These are phyloP conservation scores for Westerdykella ornata DNA, from an alignment of 2,329 filamentous ascomycete genomes.

Conservation along the genomic window DNA sequence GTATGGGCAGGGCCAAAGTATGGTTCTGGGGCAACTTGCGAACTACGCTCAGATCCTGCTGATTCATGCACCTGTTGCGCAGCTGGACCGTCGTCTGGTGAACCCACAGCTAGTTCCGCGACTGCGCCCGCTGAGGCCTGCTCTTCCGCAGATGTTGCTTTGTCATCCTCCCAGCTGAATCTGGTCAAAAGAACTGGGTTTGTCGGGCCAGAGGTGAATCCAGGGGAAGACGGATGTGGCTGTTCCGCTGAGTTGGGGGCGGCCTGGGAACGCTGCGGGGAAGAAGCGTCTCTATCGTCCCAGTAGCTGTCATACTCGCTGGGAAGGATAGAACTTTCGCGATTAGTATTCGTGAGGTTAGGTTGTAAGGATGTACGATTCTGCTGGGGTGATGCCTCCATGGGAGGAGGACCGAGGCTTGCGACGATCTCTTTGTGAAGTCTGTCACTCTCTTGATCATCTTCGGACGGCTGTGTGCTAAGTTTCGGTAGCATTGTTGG, in stretches of 20 bases:
- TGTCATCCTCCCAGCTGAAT: conserved; percentile 30
- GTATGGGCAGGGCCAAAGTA: conserved; percentile 27
- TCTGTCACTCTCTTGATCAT: conserved; percentile 63
- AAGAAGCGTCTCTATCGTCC: conserved; percentile 44
- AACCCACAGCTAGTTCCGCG: conserved; percentile 2
- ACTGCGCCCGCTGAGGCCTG: conserved; percentile 7
- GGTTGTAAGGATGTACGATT: conserved; percentile 24
- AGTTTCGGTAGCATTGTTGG: conserved; percentile 29
- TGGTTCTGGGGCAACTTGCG: conserved; percentile 11
- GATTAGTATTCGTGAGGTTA: conserved; percentile 18
- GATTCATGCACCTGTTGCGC: background rate
- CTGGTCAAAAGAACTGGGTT: conserved; percentile 15
- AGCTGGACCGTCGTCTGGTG: background rate
- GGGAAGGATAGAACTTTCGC: conserved; percentile 59
- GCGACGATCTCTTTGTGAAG: conserved; percentile 69
- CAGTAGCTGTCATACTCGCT: conserved; percentile 64
- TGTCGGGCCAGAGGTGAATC: background rate
- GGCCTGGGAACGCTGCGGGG: conserved; percentile 22
- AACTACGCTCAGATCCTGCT: too few relatives aligned
- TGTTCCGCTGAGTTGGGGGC: conserved; percentile 5
- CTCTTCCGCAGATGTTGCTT: conserved; percentile 7
- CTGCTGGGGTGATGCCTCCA: conserved; percentile 18
- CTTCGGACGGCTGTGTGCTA: conserved; percentile 48
- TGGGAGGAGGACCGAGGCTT: conserved; percentile 51
- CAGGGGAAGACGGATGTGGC: conserved; percentile 2